Evolutionary conservation across 768 basidiomycete genomes (phyloP).

Genomic region (Russula compacta): DNA sequence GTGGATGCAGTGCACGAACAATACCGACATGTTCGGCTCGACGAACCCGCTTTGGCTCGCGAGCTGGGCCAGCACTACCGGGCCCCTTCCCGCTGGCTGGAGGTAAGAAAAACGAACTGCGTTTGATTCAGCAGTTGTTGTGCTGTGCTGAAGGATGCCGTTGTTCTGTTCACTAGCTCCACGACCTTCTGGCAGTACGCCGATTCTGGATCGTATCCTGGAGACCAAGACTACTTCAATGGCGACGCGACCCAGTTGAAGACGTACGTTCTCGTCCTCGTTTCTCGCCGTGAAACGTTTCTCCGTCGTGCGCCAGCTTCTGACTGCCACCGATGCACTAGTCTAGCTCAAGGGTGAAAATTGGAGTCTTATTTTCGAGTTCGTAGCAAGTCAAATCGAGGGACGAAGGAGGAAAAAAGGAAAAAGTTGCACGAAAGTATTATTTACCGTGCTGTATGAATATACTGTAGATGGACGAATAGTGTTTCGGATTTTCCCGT

Average conservation of each 20-base stretch:
- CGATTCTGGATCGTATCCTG: constrained; percentile 31
- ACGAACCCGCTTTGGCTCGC: constrained; percentile 38
- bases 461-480: too few species aligned
- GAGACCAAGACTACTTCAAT: constrained; percentile 50
- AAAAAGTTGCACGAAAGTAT: too few species aligned
- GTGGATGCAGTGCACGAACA: constrained; percentile 63
- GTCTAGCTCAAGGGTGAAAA: too few species aligned
- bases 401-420: too few species aligned
- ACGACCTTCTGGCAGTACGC: constrained; percentile 49
- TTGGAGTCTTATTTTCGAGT: too few species aligned
- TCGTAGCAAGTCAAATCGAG: too few species aligned
- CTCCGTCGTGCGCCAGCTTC: neutral
- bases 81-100: too few species aligned
- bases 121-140: too few species aligned
- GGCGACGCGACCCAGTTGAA: neutral
- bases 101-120: too few species aligned
- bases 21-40: constrained; percentile 36
- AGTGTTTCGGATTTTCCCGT: too few species aligned
- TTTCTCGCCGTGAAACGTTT: neutral
- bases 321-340: too few species aligned
- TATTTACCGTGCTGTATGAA: too few species aligned
- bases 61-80: neutral
- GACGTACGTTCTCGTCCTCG: neutral
- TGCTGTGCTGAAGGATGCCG: neutral
- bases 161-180: neutral